Evolutionary conservation across 345 rosid species (phyloP).

Genomic region (Corchorus olitorius): DNA sequence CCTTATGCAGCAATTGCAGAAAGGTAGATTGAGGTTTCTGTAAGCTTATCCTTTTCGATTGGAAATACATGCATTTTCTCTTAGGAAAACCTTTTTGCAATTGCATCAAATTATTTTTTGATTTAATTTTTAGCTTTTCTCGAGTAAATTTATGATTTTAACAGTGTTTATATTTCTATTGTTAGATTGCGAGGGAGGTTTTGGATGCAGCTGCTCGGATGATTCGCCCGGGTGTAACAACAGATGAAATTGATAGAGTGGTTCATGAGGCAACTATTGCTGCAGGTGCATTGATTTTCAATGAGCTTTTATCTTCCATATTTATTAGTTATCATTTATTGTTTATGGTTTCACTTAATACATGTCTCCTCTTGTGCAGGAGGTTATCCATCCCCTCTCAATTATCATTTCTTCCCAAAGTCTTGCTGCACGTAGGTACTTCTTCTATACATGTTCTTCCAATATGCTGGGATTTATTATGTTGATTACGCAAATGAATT

Average conservation of each 20-base stretch:
- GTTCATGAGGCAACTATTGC: conserved; percentile 90
- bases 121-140: not conserved
- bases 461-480: conserved; percentile 9
- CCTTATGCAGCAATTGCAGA: not conserved
- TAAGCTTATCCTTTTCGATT: not conserved
- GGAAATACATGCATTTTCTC: not conserved
- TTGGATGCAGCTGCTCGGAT: conserved; percentile 87
- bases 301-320: not conserved
- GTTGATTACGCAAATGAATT: conserved; percentile 23
- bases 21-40: not conserved
- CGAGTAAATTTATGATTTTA: not conserved
- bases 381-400: conserved; percentile 97
- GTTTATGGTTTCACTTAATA: not conserved
- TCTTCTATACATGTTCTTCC: conserved; percentile 27
- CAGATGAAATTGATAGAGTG: conserved; percentile 93
- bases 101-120: not conserved
- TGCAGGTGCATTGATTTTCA: conserved; percentile 54
- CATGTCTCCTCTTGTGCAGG: conserved; percentile 47
- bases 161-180: conserved; percentile 4
- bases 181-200: conserved; percentile 83
- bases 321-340: not conserved
- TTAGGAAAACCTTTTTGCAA: not conserved
- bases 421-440: conserved; percentile 99
- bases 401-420: conserved; percentile 93
- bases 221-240: conserved; percentile 84